Conservation (phyloP, 257 asterid species). For the Marsdenia floribunda region DNA sequence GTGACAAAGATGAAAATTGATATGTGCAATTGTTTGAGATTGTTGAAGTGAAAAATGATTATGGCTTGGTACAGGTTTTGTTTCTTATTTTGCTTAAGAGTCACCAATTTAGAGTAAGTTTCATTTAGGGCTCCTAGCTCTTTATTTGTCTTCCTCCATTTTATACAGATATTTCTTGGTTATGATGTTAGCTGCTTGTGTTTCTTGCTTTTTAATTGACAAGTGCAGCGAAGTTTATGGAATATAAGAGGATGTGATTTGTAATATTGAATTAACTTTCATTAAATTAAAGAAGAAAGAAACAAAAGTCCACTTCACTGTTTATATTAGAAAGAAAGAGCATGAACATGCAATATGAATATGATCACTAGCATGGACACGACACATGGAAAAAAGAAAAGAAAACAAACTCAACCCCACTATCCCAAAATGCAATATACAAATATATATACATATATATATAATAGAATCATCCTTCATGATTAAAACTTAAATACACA, state of each 20-base stretch:
- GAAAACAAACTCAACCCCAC: slow-evolving; percentile 18
- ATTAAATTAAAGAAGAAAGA: too few relatives aligned
- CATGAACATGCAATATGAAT: not conserved
- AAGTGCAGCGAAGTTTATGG: not conserved
- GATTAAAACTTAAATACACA: slow-evolving; percentile 22
- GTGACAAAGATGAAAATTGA: too few relatives aligned
- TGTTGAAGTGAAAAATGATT: too few relatives aligned
- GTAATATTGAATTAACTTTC: too few relatives aligned
- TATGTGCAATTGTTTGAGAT: too few relatives aligned
- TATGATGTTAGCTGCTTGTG: not conserved
- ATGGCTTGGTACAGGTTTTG: too few relatives aligned
- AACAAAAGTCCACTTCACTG: too few relatives aligned
- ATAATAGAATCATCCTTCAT: slow-evolving; percentile 10
- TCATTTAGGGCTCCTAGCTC: not conserved
- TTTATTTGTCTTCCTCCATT: not conserved
- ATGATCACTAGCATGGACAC: slow-evolving; percentile 20
- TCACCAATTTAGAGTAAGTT: not conserved
- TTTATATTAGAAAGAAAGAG: not conserved
- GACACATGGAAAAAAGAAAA: slow-evolving; percentile 20
- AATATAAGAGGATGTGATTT: too few relatives aligned
- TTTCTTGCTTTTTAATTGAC: not conserved
- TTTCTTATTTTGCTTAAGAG: not conserved
- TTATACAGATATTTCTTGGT: not conserved
- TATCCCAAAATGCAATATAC: not conserved
- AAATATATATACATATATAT: too few relatives aligned